These are phyloP conservation scores for Xerocomellus amylosporus DNA, from an alignment of 768 basidiomycete genomes.

Conservation along the genomic window DNA sequence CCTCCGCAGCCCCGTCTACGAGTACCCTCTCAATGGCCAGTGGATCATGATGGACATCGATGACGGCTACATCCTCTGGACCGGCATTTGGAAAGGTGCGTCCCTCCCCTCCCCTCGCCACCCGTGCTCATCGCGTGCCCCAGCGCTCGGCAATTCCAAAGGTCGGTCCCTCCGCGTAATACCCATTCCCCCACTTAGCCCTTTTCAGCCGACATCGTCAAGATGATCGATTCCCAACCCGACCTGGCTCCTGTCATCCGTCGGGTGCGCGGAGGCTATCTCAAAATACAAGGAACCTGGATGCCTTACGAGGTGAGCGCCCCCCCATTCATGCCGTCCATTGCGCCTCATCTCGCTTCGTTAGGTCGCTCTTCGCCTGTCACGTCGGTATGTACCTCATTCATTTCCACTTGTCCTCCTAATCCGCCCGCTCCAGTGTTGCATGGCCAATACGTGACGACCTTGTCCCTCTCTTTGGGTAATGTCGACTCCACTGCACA, in stretches of 20 bases:
- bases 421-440: constrained; percentile 48
- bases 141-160: constrained; percentile 87
- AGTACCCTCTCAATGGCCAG: constrained; percentile 85
- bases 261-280: constrained; percentile 81
- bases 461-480: constrained; percentile 88
- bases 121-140: constrained; percentile 10
- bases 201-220: constrained; percentile 79
- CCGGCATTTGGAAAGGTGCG: constrained; percentile 91
- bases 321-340: constrained; percentile 11
- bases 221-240: constrained; percentile 89
- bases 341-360: constrained; percentile 22
- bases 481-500: constrained; percentile 17
- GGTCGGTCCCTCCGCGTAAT: constrained; percentile 41
- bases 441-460: constrained; percentile 88
- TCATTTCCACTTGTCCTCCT: constrained; percentile 13
- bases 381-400: constrained; percentile 61
- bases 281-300: constrained; percentile 94
- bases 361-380: constrained; percentile 75
- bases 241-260: constrained; percentile 80
- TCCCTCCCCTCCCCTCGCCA: background rate
- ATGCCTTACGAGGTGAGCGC: constrained; percentile 80
- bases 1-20: constrained; percentile 70
- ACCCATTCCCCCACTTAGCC: constrained; percentile 16
- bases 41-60: constrained; percentile 98
- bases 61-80: constrained; percentile 90